Evolutionary conservation across 2,329 filamentous ascomycete genomes (phyloP), one percentile per base, ranked within the genome.

Genomic region (Cordyceps javanica): DNA sequence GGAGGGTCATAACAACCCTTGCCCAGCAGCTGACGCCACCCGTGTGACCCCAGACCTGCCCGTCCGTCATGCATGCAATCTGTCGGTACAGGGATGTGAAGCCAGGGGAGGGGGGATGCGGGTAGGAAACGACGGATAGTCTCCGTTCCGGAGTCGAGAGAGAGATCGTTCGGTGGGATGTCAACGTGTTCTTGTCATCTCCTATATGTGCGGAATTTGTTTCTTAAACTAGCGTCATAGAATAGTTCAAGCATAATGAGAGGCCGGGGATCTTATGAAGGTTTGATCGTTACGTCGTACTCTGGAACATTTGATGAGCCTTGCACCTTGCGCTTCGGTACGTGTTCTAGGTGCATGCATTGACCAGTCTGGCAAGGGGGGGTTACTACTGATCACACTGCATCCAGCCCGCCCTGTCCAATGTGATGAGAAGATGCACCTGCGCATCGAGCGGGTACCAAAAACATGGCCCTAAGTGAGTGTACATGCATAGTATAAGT

Each of bases 21-120:
- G 34, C 36, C 42, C 19, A 38, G 44, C 52, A 45, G 44, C 26
- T 56, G 42, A 49, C 28, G n/a, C 34, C 25, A 41, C 55, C 55
- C 26, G 45, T 57, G 45, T 57, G 55, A 51, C 36, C 44, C 42
- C 36, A 42, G 52, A 23, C 19, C 51, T 30, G 26, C 26, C 54
- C 45, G 34, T 49, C 36, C 28, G 46, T 51, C 45, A 51, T 57
- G 55, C 55, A 57, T 48, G 26, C 54, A 41, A 32, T 44, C 36
- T 41, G 36, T 9, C 50, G n/a, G 26, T 16, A 28, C 38, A 42
- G 50, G 26, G 36, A 53, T 42, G 45, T 9, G 16, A 32, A 30
- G 41, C 41, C 25, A 21, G 19, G 21, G 41, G 13, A 21, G 21
- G 41, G 8, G 14, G 13, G 41, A 19, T 23, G 41, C 36, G 41